These are phyloP conservation scores for Penicillium polonicum DNA, from an alignment of 2,329 filamentous ascomycete species.

Conservation along the genomic window DNA sequence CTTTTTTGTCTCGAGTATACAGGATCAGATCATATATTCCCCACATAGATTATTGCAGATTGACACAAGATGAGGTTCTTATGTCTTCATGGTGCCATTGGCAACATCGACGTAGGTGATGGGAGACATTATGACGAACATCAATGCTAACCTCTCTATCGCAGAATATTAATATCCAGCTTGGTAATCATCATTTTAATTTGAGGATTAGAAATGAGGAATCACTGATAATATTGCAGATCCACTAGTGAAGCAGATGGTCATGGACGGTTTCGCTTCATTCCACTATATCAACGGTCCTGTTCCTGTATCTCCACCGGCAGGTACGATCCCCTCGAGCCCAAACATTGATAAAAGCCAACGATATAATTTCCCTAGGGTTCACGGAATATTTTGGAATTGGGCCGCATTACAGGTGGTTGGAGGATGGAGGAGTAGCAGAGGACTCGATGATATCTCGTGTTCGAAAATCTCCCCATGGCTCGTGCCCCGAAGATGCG, in stretches of 20 bases:
- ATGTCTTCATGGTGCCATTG: conserved; percentile 32
- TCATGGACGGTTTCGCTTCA: conserved; percentile 17
- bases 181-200: conserved; percentile 7
- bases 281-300: conserved; percentile 25
- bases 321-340: conserved; percentile 8
- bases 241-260: conserved; percentile 22
- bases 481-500: conserved; percentile 21
- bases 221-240: conserved; percentile 7
- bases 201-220: neutral
- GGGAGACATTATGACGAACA: neutral
- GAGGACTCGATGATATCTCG: conserved; percentile 26
- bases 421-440: conserved; percentile 23
- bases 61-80: conserved; percentile 26
- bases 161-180: conserved; percentile 22
- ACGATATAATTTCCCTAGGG: conserved; percentile 2
- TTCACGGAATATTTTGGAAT: conserved; percentile 25
- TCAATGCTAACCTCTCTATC: neutral
- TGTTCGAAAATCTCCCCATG: conserved; percentile 22
- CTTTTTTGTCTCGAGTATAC: conserved; percentile 9
- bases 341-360: neutral
- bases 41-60: neutral
- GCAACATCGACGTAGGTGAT: conserved; percentile 27
- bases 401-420: conserved; percentile 24
- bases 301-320: conserved; percentile 18
- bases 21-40: neutral